Base-by-base conservation (phyloP, 2,329 filamentous ascomycete species). In the Thermoascus crustaceus region DNA sequence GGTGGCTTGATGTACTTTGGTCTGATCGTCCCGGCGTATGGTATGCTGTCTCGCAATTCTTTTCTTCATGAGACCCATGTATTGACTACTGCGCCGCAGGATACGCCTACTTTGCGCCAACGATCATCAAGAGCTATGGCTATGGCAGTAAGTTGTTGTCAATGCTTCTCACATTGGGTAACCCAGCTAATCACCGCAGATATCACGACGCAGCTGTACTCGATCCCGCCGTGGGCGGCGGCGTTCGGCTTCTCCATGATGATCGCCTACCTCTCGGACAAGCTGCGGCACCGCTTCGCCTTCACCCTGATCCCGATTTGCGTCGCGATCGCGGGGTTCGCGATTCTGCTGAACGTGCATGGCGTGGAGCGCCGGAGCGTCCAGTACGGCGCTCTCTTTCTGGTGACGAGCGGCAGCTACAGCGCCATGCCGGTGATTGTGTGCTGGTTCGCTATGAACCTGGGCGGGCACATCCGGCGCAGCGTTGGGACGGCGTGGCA, bases 341-440 rank as follows among this genome's bases (percentile, higher is more conserved):
- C 66, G 3, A 84, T 89, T 41, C 71, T 94, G 5, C 64, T 93
- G 32, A 66, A 68, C 7, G 75, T 89, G 4, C 82, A 89, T 57
- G 62, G 82, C 53, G 35, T 38, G 5, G 47, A 41, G 9, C 74
- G 85, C 55, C 67, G 64, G 0, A 43, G 71, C 8, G 62, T 85
- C 5, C 74, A 91, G 56, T 95, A 94, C 50, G 82, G 69, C 0
- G 84, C 82, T 0, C 71, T 95, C 0, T 94, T 93, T 67, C 67
- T 95, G 20, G 76, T 93, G 32, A 81, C 84, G 2, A 79, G 79
- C 64, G 85, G 85, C 32, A 73, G 76, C 0, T 95, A 93, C 61
- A 79, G 78, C 1, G 85, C 87, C n/a, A 88, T 94, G 82, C 87
- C 89, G 0, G 79, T 94, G 19, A 76, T 87, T 27, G 75, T 87